Base-by-base conservation (phyloP, 345 rosid species). In the Pugionium cornutum region DNA sequence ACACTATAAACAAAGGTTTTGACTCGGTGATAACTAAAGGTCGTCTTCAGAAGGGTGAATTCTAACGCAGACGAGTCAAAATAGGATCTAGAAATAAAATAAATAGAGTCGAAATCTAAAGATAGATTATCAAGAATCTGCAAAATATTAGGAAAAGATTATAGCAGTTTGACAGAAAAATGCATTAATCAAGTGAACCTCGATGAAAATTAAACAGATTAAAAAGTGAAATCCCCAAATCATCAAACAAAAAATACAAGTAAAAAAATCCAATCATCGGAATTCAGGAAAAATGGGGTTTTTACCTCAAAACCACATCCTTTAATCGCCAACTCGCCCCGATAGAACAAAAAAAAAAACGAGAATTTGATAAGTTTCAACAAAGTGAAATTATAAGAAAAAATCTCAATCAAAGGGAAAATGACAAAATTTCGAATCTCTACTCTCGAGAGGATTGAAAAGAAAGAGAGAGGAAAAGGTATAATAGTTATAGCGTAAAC, bases 261-360 rank as follows among this genome's bases (percentile, higher is more conserved):
- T 6, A 5, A 52, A 6, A 34, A 37, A 45, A 54, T 29, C 37
- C 6, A 37, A 63, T 11, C 3, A 55, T 53, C 11, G 43, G 30
- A 57, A 36, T 6, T 41, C 6, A 41, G 8, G 6, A 36, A 52
- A 73, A 50, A 42, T 7, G 64, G 6, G 45, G 25, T 55, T 55
- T 68, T 75, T 75, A 75, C 78, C 78, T 75, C 74, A 75, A 50
- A 75, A 49, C 60, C 78, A 68, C 78, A 75, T 68, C 74, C 7
- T 74, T 66, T 62, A 48, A 75, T 75, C 78, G 43, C 70, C 80
- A 69, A 73, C 40, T 64, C 74, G 44, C 18, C 64, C 50, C 52
- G 11, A 53, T 4, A 45, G 65, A 71, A 7, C 26, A 33, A 48
- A 26, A 52, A 63, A 26, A 48, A 31, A 52, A 63, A 57, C 39